Evolutionary conservation across 345 rosid species (phyloP).

Genomic region (Heritiera fomes): DNA sequence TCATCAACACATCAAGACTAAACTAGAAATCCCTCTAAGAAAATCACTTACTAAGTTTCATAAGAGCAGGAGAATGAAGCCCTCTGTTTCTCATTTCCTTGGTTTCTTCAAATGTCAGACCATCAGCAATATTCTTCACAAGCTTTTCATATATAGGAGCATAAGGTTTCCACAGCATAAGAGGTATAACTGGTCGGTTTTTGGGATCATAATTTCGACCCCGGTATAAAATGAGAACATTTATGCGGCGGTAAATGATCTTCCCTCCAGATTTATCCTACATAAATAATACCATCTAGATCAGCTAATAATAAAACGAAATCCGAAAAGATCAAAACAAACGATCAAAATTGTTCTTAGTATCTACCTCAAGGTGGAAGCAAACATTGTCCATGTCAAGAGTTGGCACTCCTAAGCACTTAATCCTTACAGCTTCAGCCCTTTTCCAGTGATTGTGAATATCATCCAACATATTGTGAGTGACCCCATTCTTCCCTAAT

Average conservation of each 20-base stretch:
- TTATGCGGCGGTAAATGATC: constrained; percentile 61
- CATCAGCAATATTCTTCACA: constrained; percentile 70
- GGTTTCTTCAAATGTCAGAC: constrained; percentile 81
- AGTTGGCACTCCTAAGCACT: constrained; percentile 90
- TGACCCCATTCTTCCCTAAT: constrained; percentile 79
- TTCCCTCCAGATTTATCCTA: constrained; percentile 87
- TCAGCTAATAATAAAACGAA: constrained; percentile 29
- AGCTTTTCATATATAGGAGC: constrained; percentile 83
- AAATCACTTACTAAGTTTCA: constrained; percentile 70
- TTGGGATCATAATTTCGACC: constrained; percentile 78
- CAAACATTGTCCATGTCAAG: constrained; percentile 89
- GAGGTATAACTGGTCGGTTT: constrained; percentile 65
- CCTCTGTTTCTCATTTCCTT: constrained; percentile 80
- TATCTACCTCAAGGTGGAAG: constrained; percentile 79
- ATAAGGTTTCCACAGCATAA: constrained; percentile 94
- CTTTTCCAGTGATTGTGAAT: constrained; percentile 89
- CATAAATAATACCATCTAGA: constrained; percentile 28
- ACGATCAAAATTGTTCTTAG: not conserved
- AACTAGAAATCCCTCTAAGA: not conserved
- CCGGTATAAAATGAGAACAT: constrained; percentile 68
- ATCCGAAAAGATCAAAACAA: not conserved
- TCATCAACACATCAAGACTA: not conserved
- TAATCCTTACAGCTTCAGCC: constrained; percentile 89
- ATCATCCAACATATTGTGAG: constrained; percentile 93
- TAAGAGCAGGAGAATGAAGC: constrained; percentile 52